These are phyloP conservation scores for Stemphylium vesicarium DNA, from an alignment of 2,329 filamentous ascomycete species.

Conservation along the genomic window DNA sequence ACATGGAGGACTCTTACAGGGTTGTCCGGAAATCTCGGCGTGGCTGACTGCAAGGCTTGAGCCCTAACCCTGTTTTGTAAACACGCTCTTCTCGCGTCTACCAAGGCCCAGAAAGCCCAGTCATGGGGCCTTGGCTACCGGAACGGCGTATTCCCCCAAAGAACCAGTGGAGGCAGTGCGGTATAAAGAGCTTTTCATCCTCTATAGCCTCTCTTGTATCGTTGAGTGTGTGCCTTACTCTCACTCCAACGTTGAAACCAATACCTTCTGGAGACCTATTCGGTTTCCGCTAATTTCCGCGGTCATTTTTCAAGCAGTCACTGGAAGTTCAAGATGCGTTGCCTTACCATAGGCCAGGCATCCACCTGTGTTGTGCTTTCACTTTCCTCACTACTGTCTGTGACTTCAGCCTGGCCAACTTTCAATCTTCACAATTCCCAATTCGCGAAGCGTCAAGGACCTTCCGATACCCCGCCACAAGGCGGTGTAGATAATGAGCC, in stretches of 20 bases:
- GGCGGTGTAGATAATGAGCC: slow-evolving; percentile 9
- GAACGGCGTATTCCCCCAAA: background rate
- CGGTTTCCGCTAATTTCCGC: background rate
- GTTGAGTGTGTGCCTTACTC: background rate
- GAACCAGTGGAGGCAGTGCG: background rate
- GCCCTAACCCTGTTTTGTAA: background rate
- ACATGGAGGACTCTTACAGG: background rate
- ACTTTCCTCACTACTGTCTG: slow-evolving; percentile 9
- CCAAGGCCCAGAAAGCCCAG: slow-evolving; percentile 1
- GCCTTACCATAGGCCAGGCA: slow-evolving; percentile 4
- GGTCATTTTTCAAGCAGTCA: background rate
- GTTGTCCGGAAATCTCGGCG: slow-evolving; percentile 1
- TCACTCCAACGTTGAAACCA: background rate
- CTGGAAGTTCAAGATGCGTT: slow-evolving; percentile 3
- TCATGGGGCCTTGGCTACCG: slow-evolving; percentile 4
- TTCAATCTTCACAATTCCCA: slow-evolving; percentile 21
- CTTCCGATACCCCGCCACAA: slow-evolving; percentile 12
- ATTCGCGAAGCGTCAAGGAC: slow-evolving; percentile 18
- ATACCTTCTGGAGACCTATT: no score
- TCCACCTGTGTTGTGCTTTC: slow-evolving; percentile 13
- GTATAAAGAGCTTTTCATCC: slow-evolving; percentile 6
- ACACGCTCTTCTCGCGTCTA: background rate
- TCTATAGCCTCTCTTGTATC: background rate
- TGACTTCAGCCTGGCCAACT: slow-evolving; percentile 20
- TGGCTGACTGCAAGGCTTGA: background rate